A percentile compares a stretch with the other conserved stretches of the same genome.
Conservation (phyloP, 768 basidiomycete species). For the Suillus decipiens region DNA sequence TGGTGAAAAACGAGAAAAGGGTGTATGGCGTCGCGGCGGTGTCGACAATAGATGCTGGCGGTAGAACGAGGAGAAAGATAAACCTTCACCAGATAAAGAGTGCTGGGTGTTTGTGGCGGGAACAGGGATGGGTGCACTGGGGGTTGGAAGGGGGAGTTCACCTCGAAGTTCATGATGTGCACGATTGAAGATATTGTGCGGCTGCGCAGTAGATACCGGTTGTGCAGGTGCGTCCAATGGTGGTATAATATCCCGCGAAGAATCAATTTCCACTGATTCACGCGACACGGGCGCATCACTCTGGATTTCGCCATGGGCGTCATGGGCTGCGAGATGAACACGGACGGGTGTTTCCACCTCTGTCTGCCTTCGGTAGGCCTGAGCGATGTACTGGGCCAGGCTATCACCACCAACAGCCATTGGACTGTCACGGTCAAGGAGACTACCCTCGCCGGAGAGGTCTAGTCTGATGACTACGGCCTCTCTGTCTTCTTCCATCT, state of each 20-base stretch:
- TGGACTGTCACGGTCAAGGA: slow-evolving; percentile 51
- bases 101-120: slow-evolving; percentile 26
- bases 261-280: not conserved
- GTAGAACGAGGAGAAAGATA: slow-evolving; percentile 9
- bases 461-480: slow-evolving; percentile 32
- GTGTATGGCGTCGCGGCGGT: slow-evolving; percentile 30
- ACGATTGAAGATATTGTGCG: slow-evolving; percentile 4
- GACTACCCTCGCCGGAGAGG: slow-evolving; percentile 42
- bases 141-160: slow-evolving; percentile 20
- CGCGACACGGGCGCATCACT: slow-evolving; percentile 5
- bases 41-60: slow-evolving; percentile 30
- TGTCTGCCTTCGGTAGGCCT: slow-evolving; percentile 35
- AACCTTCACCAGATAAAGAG: slow-evolving; percentile 23
- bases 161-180: slow-evolving; percentile 11
- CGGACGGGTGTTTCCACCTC: slow-evolving; percentile 19
- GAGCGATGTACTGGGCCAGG: slow-evolving; percentile 39
- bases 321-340: slow-evolving; percentile 25
- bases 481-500: slow-evolving; percentile 36
- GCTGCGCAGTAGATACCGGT: not conserved
- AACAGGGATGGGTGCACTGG: slow-evolving; percentile 33
- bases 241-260: not conserved
- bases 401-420: slow-evolving; percentile 48
- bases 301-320: slow-evolving; percentile 14
- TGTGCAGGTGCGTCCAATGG: not conserved
- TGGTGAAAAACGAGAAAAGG: slow-evolving; percentile 34